These are phyloP conservation scores for Crassisporium funariophilum DNA, from an alignment of 768 basidiomycete genomes.

Conservation along the genomic window DNA sequence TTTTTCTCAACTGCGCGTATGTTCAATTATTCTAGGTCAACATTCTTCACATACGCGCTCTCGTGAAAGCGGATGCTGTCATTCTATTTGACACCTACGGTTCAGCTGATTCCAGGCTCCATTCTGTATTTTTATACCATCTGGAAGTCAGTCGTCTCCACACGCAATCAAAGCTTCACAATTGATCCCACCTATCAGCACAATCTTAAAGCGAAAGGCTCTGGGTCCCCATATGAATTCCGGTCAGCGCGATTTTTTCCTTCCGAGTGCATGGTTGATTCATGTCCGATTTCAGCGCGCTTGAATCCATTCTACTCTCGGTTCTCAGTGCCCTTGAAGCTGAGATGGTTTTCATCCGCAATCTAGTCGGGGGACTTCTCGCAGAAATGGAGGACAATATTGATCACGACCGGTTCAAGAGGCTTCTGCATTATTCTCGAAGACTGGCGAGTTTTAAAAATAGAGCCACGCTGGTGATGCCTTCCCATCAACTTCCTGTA, in stretches of 20 bases:
- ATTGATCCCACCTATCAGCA: conserved; percentile 50
- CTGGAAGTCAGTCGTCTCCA: conserved; percentile 58
- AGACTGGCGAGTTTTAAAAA: conserved; percentile 88
- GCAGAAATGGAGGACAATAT: conserved; percentile 96
- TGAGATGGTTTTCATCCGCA: conserved; percentile 93
- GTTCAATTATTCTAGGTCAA: conserved; percentile 62
- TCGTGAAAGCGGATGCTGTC: conserved; percentile 91
- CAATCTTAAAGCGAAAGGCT: conserved; percentile 74
- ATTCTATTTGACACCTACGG: conserved; percentile 93
- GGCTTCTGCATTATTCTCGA: conserved; percentile 89
- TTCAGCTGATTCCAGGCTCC: conserved; percentile 80
- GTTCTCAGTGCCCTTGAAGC: conserved; percentile 92
- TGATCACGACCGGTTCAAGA: conserved; percentile 91
- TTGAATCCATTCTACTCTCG: conserved; percentile 91
- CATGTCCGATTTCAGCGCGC: conserved; percentile 57
- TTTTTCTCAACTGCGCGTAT: conserved; percentile 3
- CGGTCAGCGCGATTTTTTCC: conserved; percentile 48
- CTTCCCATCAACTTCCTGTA: conserved; percentile 1
- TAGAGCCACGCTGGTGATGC: conserved; percentile 75
- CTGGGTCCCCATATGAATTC: conserved; percentile 84
- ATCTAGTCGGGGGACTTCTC: conserved; percentile 85
- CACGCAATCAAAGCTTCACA: background rate
- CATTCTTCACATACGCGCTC: conserved; percentile 91
- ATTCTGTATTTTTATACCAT: conserved; percentile 87
- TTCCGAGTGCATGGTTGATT: conserved; percentile 11